phyloP scores from a whole-genome alignment of 352 stramenopile genomes.

The Vaucheria bursata region DNA sequence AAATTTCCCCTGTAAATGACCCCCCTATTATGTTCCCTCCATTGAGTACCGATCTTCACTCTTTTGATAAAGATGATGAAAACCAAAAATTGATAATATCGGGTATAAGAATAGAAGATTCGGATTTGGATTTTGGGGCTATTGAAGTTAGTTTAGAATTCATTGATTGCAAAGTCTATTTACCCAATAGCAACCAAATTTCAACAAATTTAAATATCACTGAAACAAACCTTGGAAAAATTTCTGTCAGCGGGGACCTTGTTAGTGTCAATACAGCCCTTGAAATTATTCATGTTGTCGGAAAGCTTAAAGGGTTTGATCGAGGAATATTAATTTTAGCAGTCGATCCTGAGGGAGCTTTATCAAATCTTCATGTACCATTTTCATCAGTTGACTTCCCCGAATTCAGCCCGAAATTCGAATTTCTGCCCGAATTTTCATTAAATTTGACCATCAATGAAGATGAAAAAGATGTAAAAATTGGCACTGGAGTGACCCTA shows the following conservation, averaged over 20 bases:
- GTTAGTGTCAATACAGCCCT: conserved; percentile 16
- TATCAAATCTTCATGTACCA: background rate
- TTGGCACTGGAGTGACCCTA: background rate
- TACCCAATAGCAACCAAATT: too few relatives aligned
- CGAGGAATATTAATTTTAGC: background rate
- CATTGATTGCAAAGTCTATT: too few relatives aligned
- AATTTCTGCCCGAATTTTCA: background rate
- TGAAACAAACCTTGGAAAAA: too few relatives aligned
- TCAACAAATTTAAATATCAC: too few relatives aligned
- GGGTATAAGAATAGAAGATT: too few relatives aligned
- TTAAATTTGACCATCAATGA: background rate
- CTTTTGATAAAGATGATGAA: too few relatives aligned
- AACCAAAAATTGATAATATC: too few relatives aligned
- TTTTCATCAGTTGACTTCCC: background rate
- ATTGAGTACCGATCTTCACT: too few relatives aligned
- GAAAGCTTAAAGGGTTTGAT: background rate
- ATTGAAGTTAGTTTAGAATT: too few relatives aligned
- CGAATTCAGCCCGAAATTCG: background rate
- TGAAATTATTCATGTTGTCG: background rate
- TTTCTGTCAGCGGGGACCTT: conserved; percentile 9
- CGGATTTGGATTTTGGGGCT: too few relatives aligned
- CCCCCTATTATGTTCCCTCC: too few relatives aligned
- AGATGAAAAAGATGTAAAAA: background rate
- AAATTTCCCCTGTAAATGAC: too few relatives aligned
- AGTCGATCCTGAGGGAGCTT: background rate